Percentiles rank a stretch among this genome's conserved stretches.
Evolutionary conservation across 805 yeast genomes (phyloP).

Genomic region (Cyberlindnera euphorbiiphila): DNA sequence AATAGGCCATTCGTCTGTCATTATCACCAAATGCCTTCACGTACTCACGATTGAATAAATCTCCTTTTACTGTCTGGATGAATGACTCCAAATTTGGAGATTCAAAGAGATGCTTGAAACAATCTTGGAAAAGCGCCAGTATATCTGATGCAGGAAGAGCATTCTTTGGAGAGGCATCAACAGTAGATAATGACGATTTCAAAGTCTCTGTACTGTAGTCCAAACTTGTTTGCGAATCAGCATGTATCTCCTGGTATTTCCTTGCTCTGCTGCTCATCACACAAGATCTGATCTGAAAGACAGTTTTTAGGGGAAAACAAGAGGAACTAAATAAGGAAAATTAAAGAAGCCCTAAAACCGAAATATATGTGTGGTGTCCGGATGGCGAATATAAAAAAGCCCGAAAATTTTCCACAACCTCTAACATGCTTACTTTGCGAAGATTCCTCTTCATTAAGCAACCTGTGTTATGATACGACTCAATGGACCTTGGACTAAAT

Average conservation of each 20-base stretch:
- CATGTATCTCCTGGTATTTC: slow-evolving; percentile 18
- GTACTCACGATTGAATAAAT: slow-evolving; percentile 68
- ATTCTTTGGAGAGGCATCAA: slow-evolving; percentile 19
- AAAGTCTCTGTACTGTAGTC: slow-evolving; percentile 4
- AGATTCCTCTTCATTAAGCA: slow-evolving; percentile 25
- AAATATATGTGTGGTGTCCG: slow-evolving; percentile 10
- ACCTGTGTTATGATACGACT: slow-evolving; percentile 52
- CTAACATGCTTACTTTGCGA: neutral
- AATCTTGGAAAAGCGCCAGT: slow-evolving; percentile 20
- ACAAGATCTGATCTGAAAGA: neutral
- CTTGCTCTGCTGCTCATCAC: slow-evolving; percentile 25
- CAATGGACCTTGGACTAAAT: slow-evolving; percentile 31
- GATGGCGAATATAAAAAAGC: slow-evolving; percentile 5
- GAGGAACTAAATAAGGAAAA: too few relatives aligned
- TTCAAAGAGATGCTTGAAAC: slow-evolving; percentile 22
- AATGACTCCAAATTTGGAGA: slow-evolving; percentile 30
- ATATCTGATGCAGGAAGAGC: slow-evolving; percentile 24
- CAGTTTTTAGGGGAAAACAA: neutral
- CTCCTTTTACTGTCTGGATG: slow-evolving; percentile 68
- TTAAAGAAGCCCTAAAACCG: slow-evolving; percentile 6
- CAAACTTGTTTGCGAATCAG: slow-evolving; percentile 5
- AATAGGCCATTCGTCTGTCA: slow-evolving; percentile 69
- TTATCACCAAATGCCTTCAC: slow-evolving; percentile 61
- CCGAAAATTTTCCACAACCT: slow-evolving; percentile 12
- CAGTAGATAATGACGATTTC: slow-evolving; percentile 6